Percentiles rank a stretch among this genome's conserved stretches.
phyloP scores from a whole-genome alignment of 306 rosid species.

The Astragalus membranaceus region DNA sequence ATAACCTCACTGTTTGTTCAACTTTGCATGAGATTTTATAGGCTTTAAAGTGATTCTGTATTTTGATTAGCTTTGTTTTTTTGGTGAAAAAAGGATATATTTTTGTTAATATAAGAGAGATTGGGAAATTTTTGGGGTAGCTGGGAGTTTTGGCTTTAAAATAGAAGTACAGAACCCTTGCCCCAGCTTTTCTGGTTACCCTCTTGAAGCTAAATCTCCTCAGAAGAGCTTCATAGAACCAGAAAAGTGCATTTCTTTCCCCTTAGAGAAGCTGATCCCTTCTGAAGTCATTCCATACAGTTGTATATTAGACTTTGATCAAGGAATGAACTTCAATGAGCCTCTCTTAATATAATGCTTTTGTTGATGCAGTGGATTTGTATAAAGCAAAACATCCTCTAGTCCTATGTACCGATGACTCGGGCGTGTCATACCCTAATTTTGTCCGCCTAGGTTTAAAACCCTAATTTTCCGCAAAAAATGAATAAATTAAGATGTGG shows the following conservation, averaged over 20 bases:
- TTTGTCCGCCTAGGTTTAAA: too few relatives aligned
- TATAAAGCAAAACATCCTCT: conserved; percentile 65
- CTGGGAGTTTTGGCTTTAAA: not conserved
- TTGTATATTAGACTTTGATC: not conserved
- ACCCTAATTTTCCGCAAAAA: too few relatives aligned
- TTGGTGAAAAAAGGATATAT: not conserved
- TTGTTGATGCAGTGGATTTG: conserved; percentile 66
- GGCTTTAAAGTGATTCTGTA: not conserved
- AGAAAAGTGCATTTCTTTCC: not conserved
- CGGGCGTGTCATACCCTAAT: too few relatives aligned
- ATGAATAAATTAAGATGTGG: too few relatives aligned
- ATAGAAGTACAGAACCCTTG: not conserved
- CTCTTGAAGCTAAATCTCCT: not conserved
- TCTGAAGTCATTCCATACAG: not conserved
- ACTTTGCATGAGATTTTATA: not conserved
- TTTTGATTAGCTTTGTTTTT: not conserved
- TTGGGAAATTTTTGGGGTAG: too few relatives aligned
- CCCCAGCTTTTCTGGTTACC: not conserved
- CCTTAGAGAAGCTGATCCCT: not conserved
- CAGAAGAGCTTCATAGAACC: too few relatives aligned
- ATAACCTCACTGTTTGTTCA: not conserved
- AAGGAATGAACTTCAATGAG: not conserved
- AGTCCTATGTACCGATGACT: conserved; percentile 81
- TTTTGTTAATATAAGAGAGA: not conserved
- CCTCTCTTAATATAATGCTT: conserved; percentile 9